Evolutionary conservation across 305 asterid genomes (phyloP).

Genomic region (Solanum aculeatissimum): DNA sequence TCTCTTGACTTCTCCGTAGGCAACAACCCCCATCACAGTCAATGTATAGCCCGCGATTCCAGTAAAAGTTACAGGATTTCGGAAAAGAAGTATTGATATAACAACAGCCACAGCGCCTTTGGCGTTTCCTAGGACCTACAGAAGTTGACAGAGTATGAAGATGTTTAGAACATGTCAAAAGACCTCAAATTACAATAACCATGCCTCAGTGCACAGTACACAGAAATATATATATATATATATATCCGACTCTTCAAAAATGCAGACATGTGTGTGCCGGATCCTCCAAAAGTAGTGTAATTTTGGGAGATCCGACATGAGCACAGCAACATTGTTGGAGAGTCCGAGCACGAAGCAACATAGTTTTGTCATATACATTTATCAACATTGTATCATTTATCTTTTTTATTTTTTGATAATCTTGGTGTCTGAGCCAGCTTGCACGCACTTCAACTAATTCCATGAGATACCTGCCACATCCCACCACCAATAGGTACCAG

Average conservation of each 20-base stretch:
- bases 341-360: neutral
- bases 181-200: no score
- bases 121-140: constrained; percentile 86
- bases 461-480: neutral
- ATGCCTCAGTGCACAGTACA: no score
- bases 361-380: neutral
- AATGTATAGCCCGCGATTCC: constrained; percentile 84
- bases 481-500: neutral
- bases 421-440: neutral
- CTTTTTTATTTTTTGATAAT: neutral
- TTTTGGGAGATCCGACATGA: neutral
- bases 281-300: neutral
- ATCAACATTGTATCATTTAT: neutral
- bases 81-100: constrained; percentile 74
- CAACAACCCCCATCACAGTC: constrained; percentile 90
- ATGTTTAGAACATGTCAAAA: no score
- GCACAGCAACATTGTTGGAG: neutral
- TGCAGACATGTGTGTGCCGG: neutral
- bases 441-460: neutral
- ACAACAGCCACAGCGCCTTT: constrained; percentile 97
- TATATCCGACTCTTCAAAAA: neutral
- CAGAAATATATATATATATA: neutral
- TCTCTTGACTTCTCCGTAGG: constrained; percentile 88
- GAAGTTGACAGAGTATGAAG: neutral
- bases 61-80: constrained; percentile 65